Conservation (phyloP, 1,284 basidiomycete species). For the Quambalaria eucalypti region DNA sequence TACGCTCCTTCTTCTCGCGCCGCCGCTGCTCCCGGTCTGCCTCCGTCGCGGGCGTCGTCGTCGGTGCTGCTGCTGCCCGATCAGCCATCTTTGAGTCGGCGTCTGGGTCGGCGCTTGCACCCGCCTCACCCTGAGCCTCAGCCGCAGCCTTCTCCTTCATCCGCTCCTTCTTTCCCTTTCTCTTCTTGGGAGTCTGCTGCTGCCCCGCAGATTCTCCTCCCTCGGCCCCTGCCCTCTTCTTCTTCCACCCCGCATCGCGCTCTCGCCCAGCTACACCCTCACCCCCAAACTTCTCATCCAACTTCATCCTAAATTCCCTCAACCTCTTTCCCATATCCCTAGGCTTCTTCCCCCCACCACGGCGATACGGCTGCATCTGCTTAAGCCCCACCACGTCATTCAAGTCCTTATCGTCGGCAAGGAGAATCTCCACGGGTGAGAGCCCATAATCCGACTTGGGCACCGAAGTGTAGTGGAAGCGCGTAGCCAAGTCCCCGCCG, state of each 20-base stretch:
- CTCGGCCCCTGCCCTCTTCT: background rate
- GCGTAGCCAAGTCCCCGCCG: slow-evolving; percentile 70
- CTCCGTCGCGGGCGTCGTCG: background rate
- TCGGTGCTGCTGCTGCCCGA: background rate
- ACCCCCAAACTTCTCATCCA: background rate
- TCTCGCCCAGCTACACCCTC: background rate
- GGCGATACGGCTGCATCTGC: slow-evolving; percentile 53
- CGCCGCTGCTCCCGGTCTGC: background rate
- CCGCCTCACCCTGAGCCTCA: background rate
- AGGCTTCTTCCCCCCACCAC: background rate
- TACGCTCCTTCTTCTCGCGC: background rate
- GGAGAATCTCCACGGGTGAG: slow-evolving; percentile 74
- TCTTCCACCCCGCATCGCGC: background rate
- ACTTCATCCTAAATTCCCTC: slow-evolving; percentile 6
- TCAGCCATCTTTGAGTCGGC: background rate
- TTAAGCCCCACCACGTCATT: slow-evolving; percentile 83
- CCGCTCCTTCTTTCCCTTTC: slow-evolving; percentile 7
- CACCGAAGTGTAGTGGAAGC: slow-evolving; percentile 81
- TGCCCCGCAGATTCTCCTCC: no score
- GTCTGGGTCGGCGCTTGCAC: background rate
- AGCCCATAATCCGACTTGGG: slow-evolving; percentile 64
- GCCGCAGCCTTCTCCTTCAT: background rate
- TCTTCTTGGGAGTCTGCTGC: background rate
- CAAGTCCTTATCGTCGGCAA: slow-evolving; percentile 84
- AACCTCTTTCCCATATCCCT: slow-evolving; percentile 4